Conservation (phyloP, 2,329 filamentous ascomycete species). For the Colletotrichum cuscutae region DNA sequence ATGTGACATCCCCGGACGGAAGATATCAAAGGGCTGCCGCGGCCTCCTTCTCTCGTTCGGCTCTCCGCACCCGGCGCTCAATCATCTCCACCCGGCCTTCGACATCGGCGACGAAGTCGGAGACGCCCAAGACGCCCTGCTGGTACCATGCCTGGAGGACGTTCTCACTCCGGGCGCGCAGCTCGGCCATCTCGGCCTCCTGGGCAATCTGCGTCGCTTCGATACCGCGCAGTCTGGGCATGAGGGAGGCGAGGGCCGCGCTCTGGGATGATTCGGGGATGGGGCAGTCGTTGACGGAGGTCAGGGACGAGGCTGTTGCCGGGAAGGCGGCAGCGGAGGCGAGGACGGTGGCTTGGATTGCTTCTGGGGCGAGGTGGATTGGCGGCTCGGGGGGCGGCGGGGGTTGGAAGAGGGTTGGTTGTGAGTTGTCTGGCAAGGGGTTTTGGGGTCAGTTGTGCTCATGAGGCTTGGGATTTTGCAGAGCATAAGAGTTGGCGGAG, state of each 20-base stretch:
- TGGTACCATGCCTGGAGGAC: conserved; percentile 80
- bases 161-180: conserved; percentile 71
- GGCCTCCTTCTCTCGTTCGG: conserved; percentile 68
- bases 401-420: conserved; percentile 66
- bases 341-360: conserved; percentile 65
- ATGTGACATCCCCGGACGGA: not conserved
- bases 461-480: not conserved
- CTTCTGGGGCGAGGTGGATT: conserved; percentile 60
- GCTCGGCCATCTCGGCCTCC: conserved; percentile 69
- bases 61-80: conserved; percentile 73
- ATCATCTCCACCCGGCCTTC: conserved; percentile 74
- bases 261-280: conserved; percentile 66
- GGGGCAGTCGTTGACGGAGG: conserved; percentile 65
- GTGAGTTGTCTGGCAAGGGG: conserved; percentile 56
- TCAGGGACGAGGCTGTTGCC: conserved; percentile 65
- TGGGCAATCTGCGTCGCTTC: conserved; percentile 72
- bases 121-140: conserved; percentile 73
- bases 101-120: conserved; percentile 76
- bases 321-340: conserved; percentile 66
- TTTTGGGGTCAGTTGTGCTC: not conserved
- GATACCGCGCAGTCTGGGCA: conserved; percentile 70
- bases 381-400: conserved; percentile 58
- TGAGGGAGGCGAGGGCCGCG: conserved; percentile 65
- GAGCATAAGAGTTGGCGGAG: not conserved
- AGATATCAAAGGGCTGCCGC: conserved; percentile 37